Conservation (phyloP, 164 flowering plant species). For the Aristolochia contorta region DNA sequence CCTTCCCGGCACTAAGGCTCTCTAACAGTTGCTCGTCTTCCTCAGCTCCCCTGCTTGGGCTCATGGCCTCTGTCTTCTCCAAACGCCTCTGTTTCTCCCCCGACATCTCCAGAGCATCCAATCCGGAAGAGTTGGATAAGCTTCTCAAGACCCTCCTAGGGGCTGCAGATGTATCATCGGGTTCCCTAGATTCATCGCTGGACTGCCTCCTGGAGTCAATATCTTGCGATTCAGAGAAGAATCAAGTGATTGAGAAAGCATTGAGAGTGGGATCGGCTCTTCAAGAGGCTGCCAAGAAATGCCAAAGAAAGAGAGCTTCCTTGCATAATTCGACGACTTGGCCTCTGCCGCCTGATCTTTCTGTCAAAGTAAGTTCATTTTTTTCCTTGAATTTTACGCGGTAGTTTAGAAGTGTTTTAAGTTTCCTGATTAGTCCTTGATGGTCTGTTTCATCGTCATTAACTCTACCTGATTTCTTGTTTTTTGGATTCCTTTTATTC, state of each 20-base stretch:
- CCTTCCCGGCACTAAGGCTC: not conserved
- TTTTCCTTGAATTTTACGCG: not conserved
- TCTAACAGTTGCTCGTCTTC: slow-evolving; percentile 8
- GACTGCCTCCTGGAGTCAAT: slow-evolving; percentile 53
- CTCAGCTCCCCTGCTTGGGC: slow-evolving; percentile 5
- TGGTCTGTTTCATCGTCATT: too few species aligned
- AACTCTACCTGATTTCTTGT: too few species aligned
- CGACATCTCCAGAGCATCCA: slow-evolving; percentile 8
- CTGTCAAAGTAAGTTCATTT: slow-evolving; percentile 47
- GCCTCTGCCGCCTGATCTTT: slow-evolving; percentile 80
- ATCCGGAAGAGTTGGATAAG: slow-evolving; percentile 20
- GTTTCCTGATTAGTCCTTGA: too few species aligned
- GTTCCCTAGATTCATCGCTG: slow-evolving; percentile 39
- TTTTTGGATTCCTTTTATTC: not conserved
- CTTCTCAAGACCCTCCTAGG: slow-evolving; percentile 43
- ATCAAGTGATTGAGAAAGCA: slow-evolving; percentile 43
- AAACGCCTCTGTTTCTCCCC: slow-evolving; percentile 47
- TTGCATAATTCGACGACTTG: slow-evolving; percentile 58
- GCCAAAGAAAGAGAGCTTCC: slow-evolving; percentile 49
- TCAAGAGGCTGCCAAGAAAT: slow-evolving; percentile 48
- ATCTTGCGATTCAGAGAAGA: slow-evolving; percentile 37
- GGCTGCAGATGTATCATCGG: slow-evolving; percentile 28
- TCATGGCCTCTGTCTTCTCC: slow-evolving; percentile 21
- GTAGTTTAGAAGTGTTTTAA: too few species aligned
- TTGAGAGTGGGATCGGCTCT: slow-evolving; percentile 44